These are phyloP conservation scores for Penicillium bialowiezense DNA, from an alignment of 495 filamentous ascomycete genomes.

Conservation along the genomic window DNA sequence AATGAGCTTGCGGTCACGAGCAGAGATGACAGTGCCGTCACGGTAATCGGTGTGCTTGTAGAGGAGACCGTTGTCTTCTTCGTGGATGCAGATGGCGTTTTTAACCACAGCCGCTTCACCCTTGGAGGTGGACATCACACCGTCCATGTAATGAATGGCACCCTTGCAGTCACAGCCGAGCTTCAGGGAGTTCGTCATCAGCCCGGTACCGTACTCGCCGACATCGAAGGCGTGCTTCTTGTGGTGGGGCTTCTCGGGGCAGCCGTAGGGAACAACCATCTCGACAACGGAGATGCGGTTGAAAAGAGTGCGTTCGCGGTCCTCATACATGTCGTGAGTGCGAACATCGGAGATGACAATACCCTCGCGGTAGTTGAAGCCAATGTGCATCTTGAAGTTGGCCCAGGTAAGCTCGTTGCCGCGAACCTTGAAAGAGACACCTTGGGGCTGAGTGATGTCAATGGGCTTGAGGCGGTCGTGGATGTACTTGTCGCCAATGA, in stretches of 20 bases:
- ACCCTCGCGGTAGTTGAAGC: conserved; percentile 90
- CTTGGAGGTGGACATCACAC: conserved; percentile 49
- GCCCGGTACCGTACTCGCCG: conserved; percentile 70
- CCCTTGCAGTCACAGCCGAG: conserved; percentile 72
- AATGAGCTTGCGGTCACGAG: conserved; percentile 68
- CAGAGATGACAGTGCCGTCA: conserved; percentile 63
- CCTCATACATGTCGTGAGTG: conserved; percentile 84
- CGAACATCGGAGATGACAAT: conserved; percentile 92
- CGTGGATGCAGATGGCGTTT: conserved; percentile 78
- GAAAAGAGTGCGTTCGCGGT: conserved; percentile 69
- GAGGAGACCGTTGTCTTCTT: conserved; percentile 69
- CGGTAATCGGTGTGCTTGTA: conserved; percentile 87
- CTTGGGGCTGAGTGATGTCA: conserved; percentile 38
- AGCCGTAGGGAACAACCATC: conserved; percentile 78
- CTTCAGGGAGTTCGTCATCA: conserved; percentile 72
- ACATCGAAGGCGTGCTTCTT: conserved; percentile 79
- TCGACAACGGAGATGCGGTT: conserved; percentile 69
- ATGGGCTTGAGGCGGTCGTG: conserved; percentile 39
- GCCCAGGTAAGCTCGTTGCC: conserved; percentile 39
- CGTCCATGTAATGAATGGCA: conserved; percentile 70
- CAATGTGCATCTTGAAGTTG: conserved; percentile 49
- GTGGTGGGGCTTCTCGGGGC: conserved; percentile 69
- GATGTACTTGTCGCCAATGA: conserved; percentile 32
- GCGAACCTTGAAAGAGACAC: conserved; percentile 40
- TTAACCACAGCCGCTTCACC: conserved; percentile 60